Evolutionary conservation across 306 rosid genomes (phyloP), one percentile per base, ranked within the genome.

Genomic region (Albizia julibrissin): DNA sequence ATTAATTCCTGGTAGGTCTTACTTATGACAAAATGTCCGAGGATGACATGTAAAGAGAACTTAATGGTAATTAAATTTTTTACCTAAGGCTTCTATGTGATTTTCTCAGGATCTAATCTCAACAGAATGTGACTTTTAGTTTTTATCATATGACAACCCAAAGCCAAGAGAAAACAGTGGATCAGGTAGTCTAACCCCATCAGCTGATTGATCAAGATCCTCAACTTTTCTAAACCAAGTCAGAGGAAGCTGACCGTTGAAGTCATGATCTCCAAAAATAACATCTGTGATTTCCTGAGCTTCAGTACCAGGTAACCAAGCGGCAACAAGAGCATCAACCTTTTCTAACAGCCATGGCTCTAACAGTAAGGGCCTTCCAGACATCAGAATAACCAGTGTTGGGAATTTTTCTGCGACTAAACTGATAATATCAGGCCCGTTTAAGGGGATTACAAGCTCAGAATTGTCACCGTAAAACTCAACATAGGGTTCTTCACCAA

Each of bases 291-390:
- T 90, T 64, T 97, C 99, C 3, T 81, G 84, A 34, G 90, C 99
- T 91, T 95, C 98, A 13, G 87, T 90, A 39, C 99, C 97, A 3
- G 99, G 98, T 82, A 95, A 88, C 99, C 98, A 95, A 75, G 99
- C 99, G 70, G 98, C 94, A 80, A 95, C 88, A 37, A 93, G 72
- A 74, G 90, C 95, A 72, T 91, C 91, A 46, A 83, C 80, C 82
- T 91, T 95, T 66, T 75, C 89, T 76, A 93, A 77, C 61, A 91
- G 82, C 78, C 74, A 18, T 42, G 94, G 92, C 88, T 90, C 97
- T 65, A 95, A 78, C 31, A 88, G 82, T 77, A 93, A 58, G 31
- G 98, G 94, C 71, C 99, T 89, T 74, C 98, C 99, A 16, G 98
- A 93, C 71, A 95, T 37, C 6, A 37, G 40, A 37, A 37, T 37